Percentiles rank a stretch among this genome's conserved stretches.
phyloP scores from a whole-genome alignment of 2,329 filamentous ascomycete genomes.

The Ceratocystis papillata region DNA sequence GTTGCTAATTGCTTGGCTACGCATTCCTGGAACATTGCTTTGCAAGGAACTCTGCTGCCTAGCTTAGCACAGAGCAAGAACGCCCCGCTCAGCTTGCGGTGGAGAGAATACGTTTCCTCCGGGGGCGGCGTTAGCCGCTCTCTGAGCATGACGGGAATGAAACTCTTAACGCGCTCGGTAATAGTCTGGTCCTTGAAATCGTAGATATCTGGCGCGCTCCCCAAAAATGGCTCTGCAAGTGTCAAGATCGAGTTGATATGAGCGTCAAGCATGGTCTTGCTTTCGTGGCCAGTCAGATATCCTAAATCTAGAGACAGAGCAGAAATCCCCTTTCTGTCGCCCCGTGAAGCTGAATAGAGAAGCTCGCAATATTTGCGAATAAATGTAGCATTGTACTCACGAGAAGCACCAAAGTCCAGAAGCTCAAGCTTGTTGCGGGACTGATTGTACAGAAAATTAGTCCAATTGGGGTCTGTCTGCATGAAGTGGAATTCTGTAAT shows the following conservation, averaged over 20 bases:
- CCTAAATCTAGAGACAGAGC: constrained; percentile 65
- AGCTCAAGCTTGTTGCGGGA: constrained; percentile 65
- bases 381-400: constrained; percentile 73
- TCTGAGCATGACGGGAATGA: constrained; percentile 87
- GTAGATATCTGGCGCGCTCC: constrained; percentile 67
- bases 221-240: constrained; percentile 80
- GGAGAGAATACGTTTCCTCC: constrained; percentile 93
- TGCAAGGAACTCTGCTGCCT: constrained; percentile 71
- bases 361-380: constrained; percentile 69
- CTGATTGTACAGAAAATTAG: constrained; percentile 88
- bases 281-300: constrained; percentile 87
- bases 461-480: constrained; percentile 99
- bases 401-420: constrained; percentile 86
- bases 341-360: constrained; percentile 65
- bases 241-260: constrained; percentile 82
- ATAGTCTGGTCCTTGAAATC: constrained; percentile 94
- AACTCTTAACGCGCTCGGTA: constrained; percentile 74
- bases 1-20: constrained; percentile 14
- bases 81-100: constrained; percentile 88
- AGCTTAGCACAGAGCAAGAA: constrained; percentile 83
- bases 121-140: constrained; percentile 84
- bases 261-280: constrained; percentile 73
- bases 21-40: constrained; percentile 59
- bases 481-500: constrained; percentile 94
- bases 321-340: constrained; percentile 54